phyloP scores from a whole-genome alignment of 352 stramenopile species.

The Halophytophthora polymorphica region DNA sequence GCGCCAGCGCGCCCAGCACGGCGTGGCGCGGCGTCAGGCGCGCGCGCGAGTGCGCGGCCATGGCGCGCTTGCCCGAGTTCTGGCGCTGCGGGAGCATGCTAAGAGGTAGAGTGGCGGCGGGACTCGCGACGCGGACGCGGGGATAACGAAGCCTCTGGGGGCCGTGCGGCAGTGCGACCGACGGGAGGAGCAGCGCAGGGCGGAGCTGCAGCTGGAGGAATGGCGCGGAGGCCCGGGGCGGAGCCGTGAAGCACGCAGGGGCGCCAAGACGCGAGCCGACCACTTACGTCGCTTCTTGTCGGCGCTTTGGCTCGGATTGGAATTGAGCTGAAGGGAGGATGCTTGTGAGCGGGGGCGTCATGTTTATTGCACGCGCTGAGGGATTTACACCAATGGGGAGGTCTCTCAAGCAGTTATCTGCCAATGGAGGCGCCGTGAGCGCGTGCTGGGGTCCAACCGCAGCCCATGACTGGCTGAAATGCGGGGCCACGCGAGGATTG shows the following conservation, averaged over 20 bases:
- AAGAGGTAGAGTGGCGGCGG: background rate
- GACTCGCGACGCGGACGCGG: background rate
- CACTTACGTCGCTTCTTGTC: too few relatives aligned
- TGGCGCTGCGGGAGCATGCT: constrained; percentile 59
- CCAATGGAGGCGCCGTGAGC: too few relatives aligned
- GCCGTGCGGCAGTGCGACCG: background rate
- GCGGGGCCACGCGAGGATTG: too few relatives aligned
- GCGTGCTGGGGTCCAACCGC: too few relatives aligned
- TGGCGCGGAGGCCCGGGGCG: background rate
- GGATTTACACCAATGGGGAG: too few relatives aligned
- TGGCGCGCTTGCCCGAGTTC: constrained; percentile 32
- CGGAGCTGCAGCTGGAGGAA: constrained; percentile 3
- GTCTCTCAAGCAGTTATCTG: too few relatives aligned
- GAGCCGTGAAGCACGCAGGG: background rate
- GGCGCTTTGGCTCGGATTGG: too few relatives aligned
- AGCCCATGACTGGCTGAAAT: too few relatives aligned
- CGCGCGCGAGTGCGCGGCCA: constrained; percentile 22
- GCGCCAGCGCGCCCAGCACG: constrained; percentile 25
- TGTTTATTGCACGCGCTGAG: too few relatives aligned
- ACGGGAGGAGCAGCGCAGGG: background rate
- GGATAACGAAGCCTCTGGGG: background rate
- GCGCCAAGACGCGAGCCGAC: background rate
- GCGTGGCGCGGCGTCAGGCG: constrained; percentile 20
- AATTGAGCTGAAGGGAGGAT: too few relatives aligned
- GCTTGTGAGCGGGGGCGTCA: too few relatives aligned